Percentiles rank a stretch among this genome's conserved stretches.
Conservation (phyloP, 1,284 basidiomycete genomes). For the Puccinia brachypodii region DNA sequence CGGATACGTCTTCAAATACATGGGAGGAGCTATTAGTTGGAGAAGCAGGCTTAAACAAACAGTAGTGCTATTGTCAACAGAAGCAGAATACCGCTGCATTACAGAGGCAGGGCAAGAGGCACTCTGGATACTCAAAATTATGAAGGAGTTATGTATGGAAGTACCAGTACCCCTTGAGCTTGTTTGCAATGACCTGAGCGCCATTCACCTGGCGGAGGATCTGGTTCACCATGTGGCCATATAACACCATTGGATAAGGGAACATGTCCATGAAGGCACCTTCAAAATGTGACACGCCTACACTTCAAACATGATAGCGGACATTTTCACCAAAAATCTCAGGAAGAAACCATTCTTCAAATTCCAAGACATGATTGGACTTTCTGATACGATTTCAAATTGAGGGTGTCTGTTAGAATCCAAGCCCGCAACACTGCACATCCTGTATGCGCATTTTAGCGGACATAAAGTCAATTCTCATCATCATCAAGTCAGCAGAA, state of each 20-base stretch:
- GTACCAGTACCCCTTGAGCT: not conserved
- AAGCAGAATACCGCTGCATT: slow-evolving; percentile 46
- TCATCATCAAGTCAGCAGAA: no score
- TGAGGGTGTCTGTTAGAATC: not conserved
- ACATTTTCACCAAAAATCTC: not conserved
- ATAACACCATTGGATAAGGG: not conserved
- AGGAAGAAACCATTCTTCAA: not conserved
- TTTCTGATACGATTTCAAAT: not conserved
- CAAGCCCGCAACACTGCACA: no score
- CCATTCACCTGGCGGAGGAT: not conserved
- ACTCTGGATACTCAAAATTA: not conserved
- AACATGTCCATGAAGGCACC: not conserved
- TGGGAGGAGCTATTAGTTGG: slow-evolving; percentile 25
- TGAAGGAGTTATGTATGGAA: not conserved
- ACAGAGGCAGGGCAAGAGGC: slow-evolving; percentile 13
- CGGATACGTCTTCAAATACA: slow-evolving; percentile 3
- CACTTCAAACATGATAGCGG: not conserved
- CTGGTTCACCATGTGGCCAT: not conserved
- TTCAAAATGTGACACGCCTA: not conserved
- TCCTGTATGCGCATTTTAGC: no score
- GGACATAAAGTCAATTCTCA: no score
- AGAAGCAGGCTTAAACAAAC: slow-evolving; percentile 22
- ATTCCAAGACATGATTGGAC: not conserved
- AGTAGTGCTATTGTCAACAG: slow-evolving; percentile 36
- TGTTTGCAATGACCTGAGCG: not conserved